Conservation (phyloP, 2,329 filamentous ascomycete species). For the Juglanconis oblonga region DNA sequence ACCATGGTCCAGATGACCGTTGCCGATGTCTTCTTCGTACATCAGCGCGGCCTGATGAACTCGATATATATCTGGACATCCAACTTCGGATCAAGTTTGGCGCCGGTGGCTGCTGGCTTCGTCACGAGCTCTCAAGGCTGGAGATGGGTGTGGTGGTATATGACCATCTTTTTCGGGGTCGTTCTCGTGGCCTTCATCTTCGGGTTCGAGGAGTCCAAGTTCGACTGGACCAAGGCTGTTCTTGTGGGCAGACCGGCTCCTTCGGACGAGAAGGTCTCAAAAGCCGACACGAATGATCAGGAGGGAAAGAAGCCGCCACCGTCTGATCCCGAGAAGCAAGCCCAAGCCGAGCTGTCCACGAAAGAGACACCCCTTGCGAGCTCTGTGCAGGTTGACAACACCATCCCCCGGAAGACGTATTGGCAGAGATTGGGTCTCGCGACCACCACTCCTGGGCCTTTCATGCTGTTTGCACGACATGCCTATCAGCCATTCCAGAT, state of each 20-base stretch:
- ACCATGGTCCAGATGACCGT: slow-evolving; percentile 45
- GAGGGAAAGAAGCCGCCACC: neutral
- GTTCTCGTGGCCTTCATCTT: slow-evolving; percentile 13
- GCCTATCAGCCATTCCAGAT: slow-evolving; percentile 19
- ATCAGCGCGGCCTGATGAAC: slow-evolving; percentile 46
- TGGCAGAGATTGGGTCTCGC: slow-evolving; percentile 15
- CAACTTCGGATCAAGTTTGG: slow-evolving; percentile 27
- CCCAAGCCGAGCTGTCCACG: neutral
- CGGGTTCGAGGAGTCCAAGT: slow-evolving; percentile 19
- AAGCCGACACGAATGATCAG: neutral
- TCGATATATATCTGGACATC: slow-evolving; percentile 40
- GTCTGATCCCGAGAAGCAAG: slow-evolving; percentile 13
- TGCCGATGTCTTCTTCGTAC: slow-evolving; percentile 46
- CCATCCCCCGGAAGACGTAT: slow-evolving; percentile 16
- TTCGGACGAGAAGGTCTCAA: neutral
- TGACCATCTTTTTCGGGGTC: slow-evolving; percentile 16
- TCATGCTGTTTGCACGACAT: slow-evolving; percentile 15
- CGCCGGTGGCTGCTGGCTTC: slow-evolving; percentile 18
- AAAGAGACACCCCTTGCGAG: neutral
- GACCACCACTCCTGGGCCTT: slow-evolving; percentile 14
- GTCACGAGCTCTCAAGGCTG: slow-evolving; percentile 17
- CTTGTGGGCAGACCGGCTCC: neutral
- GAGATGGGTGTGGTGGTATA: slow-evolving; percentile 20
- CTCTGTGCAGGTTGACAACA: slow-evolving; percentile 4
- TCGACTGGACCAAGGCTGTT: slow-evolving; percentile 15